phyloP scores from a whole-genome alignment of 2,329 filamentous ascomycete genomes.

The Thermoascus crustaceus region DNA sequence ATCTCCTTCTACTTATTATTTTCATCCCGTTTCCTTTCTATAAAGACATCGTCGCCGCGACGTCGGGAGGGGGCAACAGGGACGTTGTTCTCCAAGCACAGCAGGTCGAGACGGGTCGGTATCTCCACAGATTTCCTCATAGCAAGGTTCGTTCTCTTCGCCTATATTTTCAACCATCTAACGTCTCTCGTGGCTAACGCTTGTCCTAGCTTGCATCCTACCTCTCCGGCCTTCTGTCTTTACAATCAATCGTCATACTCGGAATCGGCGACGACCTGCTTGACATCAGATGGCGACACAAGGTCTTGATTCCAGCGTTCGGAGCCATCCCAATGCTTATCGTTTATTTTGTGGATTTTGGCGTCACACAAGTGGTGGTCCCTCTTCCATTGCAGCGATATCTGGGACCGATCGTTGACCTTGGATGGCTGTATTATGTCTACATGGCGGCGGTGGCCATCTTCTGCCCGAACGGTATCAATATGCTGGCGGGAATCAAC shows the following conservation, averaged over 20 bases:
- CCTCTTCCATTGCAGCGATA: slow-evolving; percentile 78
- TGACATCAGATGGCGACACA: slow-evolving; percentile 97
- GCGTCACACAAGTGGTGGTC: slow-evolving; percentile 89
- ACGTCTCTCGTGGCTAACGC: slow-evolving; percentile 1
- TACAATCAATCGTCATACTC: slow-evolving; percentile 83
- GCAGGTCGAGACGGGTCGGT: slow-evolving; percentile 70
- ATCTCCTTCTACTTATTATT: slow-evolving; percentile 76
- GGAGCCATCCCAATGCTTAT: slow-evolving; percentile 88
- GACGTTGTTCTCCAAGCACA: slow-evolving; percentile 71
- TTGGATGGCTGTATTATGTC: slow-evolving; percentile 77
- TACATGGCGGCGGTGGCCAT: slow-evolving; percentile 97
- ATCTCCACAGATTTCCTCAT: slow-evolving; percentile 87
- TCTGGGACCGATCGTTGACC: slow-evolving; percentile 74
- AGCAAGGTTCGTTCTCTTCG: slow-evolving; percentile 58
- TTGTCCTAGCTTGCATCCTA: slow-evolving; percentile 73
- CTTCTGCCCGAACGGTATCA: slow-evolving; percentile 98
- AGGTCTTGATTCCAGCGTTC: slow-evolving; percentile 94
- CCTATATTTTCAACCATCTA: background rate
- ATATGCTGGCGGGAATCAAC: slow-evolving; percentile 99
- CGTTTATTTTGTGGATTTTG: slow-evolving; percentile 97
- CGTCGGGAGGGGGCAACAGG: slow-evolving; percentile 84
- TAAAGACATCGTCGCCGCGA: slow-evolving; percentile 93
- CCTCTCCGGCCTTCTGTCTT: slow-evolving; percentile 83
- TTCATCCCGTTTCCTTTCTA: slow-evolving; percentile 98
- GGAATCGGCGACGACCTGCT: slow-evolving; percentile 94